These are phyloP conservation scores for Trichoderma atroviride DNA, from an alignment of 2,329 filamentous ascomycete species.

Conservation along the genomic window DNA sequence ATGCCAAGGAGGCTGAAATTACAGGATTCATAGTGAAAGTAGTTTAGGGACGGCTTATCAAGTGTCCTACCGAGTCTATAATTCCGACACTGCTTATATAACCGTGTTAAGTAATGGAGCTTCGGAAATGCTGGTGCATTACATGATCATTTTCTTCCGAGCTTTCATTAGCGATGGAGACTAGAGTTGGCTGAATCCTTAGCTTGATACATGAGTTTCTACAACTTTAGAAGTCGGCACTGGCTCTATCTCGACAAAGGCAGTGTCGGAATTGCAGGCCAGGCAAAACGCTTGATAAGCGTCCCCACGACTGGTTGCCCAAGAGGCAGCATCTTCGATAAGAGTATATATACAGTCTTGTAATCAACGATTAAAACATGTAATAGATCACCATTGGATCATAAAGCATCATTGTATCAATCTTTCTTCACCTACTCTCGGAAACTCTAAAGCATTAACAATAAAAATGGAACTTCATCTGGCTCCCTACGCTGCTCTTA, in stretches of 20 bases:
- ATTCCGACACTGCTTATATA: too few species aligned
- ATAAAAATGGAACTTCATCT: not conserved
- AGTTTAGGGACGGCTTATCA: not conserved
- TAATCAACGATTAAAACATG: not conserved
- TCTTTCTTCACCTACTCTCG: not conserved
- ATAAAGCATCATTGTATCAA: not conserved
- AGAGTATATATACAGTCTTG: not conserved
- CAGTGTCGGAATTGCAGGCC: too few species aligned
- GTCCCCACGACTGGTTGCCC: not conserved
- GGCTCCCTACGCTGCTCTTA: slow-evolving; percentile 12
- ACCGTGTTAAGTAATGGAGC: too few species aligned
- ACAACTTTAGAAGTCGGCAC: too few species aligned
- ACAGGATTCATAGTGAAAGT: not conserved
- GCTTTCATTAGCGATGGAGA: too few species aligned
- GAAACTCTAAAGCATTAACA: not conserved
- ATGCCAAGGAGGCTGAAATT: not conserved
- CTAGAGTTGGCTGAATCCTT: too few species aligned
- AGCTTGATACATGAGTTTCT: too few species aligned
- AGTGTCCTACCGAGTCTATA: too few species aligned
- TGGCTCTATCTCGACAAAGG: too few species aligned
- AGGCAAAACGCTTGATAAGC: too few species aligned
- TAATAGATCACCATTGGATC: not conserved
- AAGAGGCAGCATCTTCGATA: not conserved
- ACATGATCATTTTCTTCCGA: too few species aligned
- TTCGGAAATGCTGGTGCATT: too few species aligned